phyloP scores from a whole-genome alignment of 2,329 filamentous ascomycete genomes.

The Botrytis galanthina region DNA sequence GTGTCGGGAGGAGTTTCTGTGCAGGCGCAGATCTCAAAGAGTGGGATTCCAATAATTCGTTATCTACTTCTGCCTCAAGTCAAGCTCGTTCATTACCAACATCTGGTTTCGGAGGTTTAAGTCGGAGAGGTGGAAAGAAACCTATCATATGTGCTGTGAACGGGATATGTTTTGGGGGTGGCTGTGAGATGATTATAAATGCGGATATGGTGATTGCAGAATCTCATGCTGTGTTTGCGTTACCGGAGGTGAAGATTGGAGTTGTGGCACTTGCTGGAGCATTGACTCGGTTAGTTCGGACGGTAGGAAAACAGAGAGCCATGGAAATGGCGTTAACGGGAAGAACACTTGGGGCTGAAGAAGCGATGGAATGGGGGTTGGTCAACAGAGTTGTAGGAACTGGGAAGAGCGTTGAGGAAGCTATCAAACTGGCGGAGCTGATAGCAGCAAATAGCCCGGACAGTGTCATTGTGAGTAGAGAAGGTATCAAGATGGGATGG shows the following conservation, averaged over 20 bases:
- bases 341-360: slow-evolving; percentile 54
- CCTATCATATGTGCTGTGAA: slow-evolving; percentile 76
- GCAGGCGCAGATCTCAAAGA: slow-evolving; percentile 68
- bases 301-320: slow-evolving; percentile 66
- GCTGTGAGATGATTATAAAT: slow-evolving; percentile 74
- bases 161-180: slow-evolving; percentile 71
- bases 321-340: slow-evolving; percentile 70
- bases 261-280: slow-evolving; percentile 71
- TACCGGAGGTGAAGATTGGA: slow-evolving; percentile 70
- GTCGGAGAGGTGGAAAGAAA: slow-evolving; percentile 66
- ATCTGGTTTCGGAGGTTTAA: slow-evolving; percentile 63
- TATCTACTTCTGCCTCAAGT: slow-evolving; percentile 1
- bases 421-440: slow-evolving; percentile 58
- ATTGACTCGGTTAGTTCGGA: slow-evolving; percentile 62
- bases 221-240: slow-evolving; percentile 57
- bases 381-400: slow-evolving; percentile 63
- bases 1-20: slow-evolving; percentile 63
- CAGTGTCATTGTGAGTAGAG: slow-evolving; percentile 69
- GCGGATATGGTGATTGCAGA: slow-evolving; percentile 69
- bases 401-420: slow-evolving; percentile 52
- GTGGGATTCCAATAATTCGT: slow-evolving; percentile 37
- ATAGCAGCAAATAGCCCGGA: slow-evolving; percentile 71
- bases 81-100: slow-evolving; percentile 30
- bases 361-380: slow-evolving; percentile 64
- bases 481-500: slow-evolving; percentile 71